Percentiles rank a stretch among this genome's conserved stretches.
These are phyloP conservation scores for Thalassiosira profunda DNA, from an alignment of 108 stramenopile genomes.

Conservation along the genomic window DNA sequence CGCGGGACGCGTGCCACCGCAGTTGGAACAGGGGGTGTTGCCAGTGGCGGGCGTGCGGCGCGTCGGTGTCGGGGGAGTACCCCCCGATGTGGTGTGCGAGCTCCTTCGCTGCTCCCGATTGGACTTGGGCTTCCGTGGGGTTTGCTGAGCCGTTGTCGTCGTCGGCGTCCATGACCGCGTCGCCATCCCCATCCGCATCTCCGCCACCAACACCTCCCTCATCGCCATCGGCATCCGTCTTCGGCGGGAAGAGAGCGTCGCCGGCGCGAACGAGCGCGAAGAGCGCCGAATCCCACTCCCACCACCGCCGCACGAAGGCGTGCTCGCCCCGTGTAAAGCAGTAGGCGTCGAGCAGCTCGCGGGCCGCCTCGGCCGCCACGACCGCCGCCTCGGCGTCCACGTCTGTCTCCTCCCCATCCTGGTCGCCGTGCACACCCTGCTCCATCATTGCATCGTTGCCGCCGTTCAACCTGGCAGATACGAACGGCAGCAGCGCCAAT, in stretches of 20 bases:
- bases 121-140: not conserved
- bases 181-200: conserved; percentile 41
- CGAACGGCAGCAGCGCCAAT: conserved; percentile 34
- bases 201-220: too few species aligned
- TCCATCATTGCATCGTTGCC: too few species aligned
- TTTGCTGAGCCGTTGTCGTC: not conserved
- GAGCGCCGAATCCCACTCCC: conserved; percentile 82
- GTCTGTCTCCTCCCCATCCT: not conserved
- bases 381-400: conserved; percentile 43
- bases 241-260: not conserved
- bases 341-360: conserved; percentile 34
- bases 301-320: conserved; percentile 49
- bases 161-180: conserved; percentile 32
- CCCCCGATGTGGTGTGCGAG: conserved; percentile 41
- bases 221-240: not conserved
- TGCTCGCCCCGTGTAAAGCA: conserved; percentile 44
- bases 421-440: too few species aligned
- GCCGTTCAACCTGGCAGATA: conserved; percentile 16
- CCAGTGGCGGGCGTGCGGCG: conserved; percentile 41
- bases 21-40: conserved; percentile 46
- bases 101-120: conserved; percentile 3
- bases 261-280: conserved; percentile 42
- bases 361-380: conserved; percentile 46
- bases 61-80: conserved; percentile 52
- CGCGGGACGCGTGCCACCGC: conserved; percentile 73